These are phyloP conservation scores for Cordyceps cicadae DNA, from an alignment of 2,329 filamentous ascomycete species.

Conservation along the genomic window DNA sequence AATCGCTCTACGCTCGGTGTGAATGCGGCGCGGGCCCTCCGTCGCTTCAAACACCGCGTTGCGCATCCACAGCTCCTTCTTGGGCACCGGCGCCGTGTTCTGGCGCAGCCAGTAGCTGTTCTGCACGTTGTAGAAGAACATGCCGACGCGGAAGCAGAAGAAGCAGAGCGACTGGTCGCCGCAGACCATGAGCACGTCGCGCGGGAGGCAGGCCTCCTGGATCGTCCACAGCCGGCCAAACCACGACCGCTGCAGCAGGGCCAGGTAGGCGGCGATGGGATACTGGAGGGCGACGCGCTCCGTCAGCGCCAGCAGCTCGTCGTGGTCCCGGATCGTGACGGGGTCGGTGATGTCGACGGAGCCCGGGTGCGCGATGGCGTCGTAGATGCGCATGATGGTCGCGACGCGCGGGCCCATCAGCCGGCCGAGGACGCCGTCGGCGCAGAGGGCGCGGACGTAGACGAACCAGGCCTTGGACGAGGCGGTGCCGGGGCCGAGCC, in stretches of 20 bases:
- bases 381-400: constrained; percentile 20
- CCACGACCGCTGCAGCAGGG: constrained; percentile 23
- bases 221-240: constrained; percentile 27
- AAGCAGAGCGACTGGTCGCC: constrained; percentile 19
- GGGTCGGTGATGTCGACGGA: constrained; percentile 14
- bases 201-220: constrained; percentile 24
- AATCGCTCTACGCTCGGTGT: constrained; percentile 24
- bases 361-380: constrained; percentile 20
- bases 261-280: constrained; percentile 20
- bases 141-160: constrained; percentile 19
- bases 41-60: constrained; percentile 17
- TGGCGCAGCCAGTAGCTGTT: constrained; percentile 22
- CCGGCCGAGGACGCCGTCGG: constrained; percentile 17
- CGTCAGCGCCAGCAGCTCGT: constrained; percentile 21
- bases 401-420: constrained; percentile 18
- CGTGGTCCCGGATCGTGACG: constrained; percentile 18
- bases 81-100: constrained; percentile 5
- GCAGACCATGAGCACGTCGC: constrained; percentile 19
- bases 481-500: constrained; percentile 20
- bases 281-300: constrained; percentile 16
- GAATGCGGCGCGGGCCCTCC: constrained; percentile 18
- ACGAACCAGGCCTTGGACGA: constrained; percentile 18
- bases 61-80: constrained; percentile 15
- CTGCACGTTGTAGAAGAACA: constrained; percentile 24
- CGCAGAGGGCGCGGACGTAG: constrained; percentile 13